phyloP scores from a whole-genome alignment of 179 eudicot species.

The Vitellaria paradoxa region DNA sequence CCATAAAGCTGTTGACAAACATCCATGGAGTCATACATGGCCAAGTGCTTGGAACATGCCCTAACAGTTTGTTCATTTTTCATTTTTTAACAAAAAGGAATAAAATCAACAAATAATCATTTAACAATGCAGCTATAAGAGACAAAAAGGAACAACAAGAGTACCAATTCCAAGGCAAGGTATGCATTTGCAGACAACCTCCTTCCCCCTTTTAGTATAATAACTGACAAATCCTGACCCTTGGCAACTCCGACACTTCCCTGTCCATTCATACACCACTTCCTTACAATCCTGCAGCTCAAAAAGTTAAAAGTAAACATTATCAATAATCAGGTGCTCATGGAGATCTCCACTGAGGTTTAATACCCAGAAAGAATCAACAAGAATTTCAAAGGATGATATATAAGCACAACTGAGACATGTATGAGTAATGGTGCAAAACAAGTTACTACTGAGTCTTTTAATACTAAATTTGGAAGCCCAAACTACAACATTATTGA shows the following conservation, averaged over 20 bases:
- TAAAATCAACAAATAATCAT: not conserved
- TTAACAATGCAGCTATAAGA: not conserved
- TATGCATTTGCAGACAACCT: constrained; percentile 80
- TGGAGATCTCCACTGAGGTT: not conserved
- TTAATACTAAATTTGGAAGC: not conserved
- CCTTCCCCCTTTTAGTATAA: constrained; percentile 81
- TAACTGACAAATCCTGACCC: constrained; percentile 78
- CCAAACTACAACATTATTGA: not conserved
- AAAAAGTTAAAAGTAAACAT: not conserved
- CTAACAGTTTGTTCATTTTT: not conserved
- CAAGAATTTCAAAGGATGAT: not conserved
- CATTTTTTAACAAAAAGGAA: not conserved
- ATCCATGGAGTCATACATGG: not conserved
- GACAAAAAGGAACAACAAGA: constrained; percentile 11
- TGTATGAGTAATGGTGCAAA: not conserved
- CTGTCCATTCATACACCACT: constrained; percentile 96
- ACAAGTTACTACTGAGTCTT: too few relatives aligned
- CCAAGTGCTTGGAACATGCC: not conserved
- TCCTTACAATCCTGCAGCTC: constrained; percentile 70
- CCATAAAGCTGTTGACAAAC: not conserved
- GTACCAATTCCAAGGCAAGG: constrained; percentile 92
- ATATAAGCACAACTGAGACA: not conserved
- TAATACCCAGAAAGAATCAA: not conserved
- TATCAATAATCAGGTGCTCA: not conserved
- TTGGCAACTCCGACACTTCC: constrained; percentile 95